Conservation (phyloP, 306 rosid genomes). For the Purshia tridentata region DNA sequence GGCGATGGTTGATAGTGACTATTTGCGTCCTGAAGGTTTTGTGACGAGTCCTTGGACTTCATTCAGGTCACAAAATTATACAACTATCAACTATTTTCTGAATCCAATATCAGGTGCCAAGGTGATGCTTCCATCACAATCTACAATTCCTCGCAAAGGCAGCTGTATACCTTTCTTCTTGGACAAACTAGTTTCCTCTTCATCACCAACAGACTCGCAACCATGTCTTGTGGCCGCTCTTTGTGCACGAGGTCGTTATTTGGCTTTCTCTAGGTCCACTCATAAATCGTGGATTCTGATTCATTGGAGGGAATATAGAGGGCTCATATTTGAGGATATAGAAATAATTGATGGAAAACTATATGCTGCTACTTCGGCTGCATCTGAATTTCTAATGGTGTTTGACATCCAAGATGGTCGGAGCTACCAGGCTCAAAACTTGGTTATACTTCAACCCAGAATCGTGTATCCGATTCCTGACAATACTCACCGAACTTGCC, state of each 20-base stretch:
- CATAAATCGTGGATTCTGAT: background rate
- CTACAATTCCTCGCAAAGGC: background rate
- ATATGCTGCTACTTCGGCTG: background rate
- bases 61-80: too few species aligned
- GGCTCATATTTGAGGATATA: background rate
- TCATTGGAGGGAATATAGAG: background rate
- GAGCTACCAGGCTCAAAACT: background rate
- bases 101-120: background rate
- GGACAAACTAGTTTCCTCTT: background rate
- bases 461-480: too few species aligned
- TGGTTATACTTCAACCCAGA: background rate
- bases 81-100: background rate
- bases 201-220: background rate
- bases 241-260: too few species aligned
- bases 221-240: background rate
- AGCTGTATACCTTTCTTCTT: background rate
- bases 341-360: background rate
- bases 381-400: background rate
- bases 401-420: background rate
- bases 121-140: constrained; percentile 1
- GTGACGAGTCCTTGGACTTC: background rate
- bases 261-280: background rate
- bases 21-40: background rate
- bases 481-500: too few species aligned
- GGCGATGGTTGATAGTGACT: background rate